These are phyloP conservation scores for Tricladium varicosporioides DNA, from an alignment of 2,329 filamentous ascomycete genomes.

Conservation along the genomic window DNA sequence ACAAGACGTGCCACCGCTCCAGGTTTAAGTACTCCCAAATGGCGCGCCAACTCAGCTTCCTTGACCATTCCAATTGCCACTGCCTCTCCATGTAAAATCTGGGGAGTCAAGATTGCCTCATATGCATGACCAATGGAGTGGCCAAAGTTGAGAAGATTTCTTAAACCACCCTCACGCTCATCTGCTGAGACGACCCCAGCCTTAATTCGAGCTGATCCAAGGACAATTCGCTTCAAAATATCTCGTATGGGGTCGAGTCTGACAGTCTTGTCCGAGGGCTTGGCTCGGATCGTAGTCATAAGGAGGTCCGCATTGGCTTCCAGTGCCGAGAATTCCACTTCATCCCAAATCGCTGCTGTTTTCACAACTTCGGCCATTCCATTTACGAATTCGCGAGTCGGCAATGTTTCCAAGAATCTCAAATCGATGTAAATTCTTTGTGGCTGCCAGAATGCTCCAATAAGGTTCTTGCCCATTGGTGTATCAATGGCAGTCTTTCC, in stretches of 20 bases:
- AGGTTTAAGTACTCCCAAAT: constrained; percentile 80
- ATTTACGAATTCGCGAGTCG: constrained; percentile 91
- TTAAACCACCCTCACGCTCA: constrained; percentile 88
- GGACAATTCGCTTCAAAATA: constrained; percentile 74
- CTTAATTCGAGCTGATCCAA: constrained; percentile 91
- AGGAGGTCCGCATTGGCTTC: constrained; percentile 80
- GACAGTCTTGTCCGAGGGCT: constrained; percentile 46
- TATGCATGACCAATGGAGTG: constrained; percentile 97
- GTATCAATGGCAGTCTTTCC: constrained; percentile 99
- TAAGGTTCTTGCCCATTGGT: constrained; percentile 90
- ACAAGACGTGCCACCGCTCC: constrained; percentile 84
- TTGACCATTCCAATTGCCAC: constrained; percentile 99
- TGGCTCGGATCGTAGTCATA: constrained; percentile 66
- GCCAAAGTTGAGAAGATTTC: constrained; percentile 95
- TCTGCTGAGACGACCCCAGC: constrained; percentile 92
- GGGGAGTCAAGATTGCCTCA: constrained; percentile 91
- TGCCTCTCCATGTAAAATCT: constrained; percentile 92
- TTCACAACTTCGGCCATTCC: constrained; percentile 99
- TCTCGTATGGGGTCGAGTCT: constrained; percentile 70
- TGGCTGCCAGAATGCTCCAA: constrained; percentile 97
- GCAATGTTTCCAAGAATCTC: constrained; percentile 85
- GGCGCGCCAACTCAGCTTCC: constrained; percentile 89
- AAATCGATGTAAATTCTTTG: constrained; percentile 92
- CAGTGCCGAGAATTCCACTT: constrained; percentile 78
- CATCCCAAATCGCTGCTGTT: constrained; percentile 95